Evolutionary conservation across 768 basidiomycete species (phyloP), one percentile per base, ranked within the genome.

Genomic region (Plicaturopsis crispa): DNA sequence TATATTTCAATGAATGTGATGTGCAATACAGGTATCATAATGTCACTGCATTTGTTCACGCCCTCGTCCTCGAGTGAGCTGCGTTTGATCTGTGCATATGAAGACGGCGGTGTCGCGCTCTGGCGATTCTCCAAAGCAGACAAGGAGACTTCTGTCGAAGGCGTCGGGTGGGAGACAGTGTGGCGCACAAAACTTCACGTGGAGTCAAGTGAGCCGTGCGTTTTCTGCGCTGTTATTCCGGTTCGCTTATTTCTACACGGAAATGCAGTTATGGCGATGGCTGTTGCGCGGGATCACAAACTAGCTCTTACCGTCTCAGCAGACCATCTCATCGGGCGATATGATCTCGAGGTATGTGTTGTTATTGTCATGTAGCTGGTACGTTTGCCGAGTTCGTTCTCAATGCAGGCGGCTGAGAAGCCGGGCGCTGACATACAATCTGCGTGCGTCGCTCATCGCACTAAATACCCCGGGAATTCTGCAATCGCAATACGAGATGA

Each of bases 241-340:
- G 14, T 5, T 28, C 10, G 14, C 20, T 21, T 40, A 4, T 40
- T 6, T 26, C 42, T 18, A 43, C 8, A 12, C 23, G 24, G 35
- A 10, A 30, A 3, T 21, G 21, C 37, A 86, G 91, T 93, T 37
- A 92, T 94, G 89, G 82, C 82, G 3, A 84, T 90, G 83, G 59
- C 75, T 0, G 79, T 90, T 1, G 76, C 83, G 5, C 61, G 56
- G 16, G 69, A 72, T 43, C 66, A 70, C 32, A 52, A 57, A 18
- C 67, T 83, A 40, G 89, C 83, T 4, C 54, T 91, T 41, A 81
- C 86, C 0, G 82, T 91, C 4, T 94, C 92, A 4, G 90, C 84
- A 0, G 91, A 96, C 55, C 80, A 93, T 47, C 56, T 85, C 13
- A 51, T 87, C 21, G 76, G 77, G n/a, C 65, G 67, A 40, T 85